Evolutionary conservation across 108 stramenopile species (phyloP).

Genomic region (Cyclotella sp.): DNA sequence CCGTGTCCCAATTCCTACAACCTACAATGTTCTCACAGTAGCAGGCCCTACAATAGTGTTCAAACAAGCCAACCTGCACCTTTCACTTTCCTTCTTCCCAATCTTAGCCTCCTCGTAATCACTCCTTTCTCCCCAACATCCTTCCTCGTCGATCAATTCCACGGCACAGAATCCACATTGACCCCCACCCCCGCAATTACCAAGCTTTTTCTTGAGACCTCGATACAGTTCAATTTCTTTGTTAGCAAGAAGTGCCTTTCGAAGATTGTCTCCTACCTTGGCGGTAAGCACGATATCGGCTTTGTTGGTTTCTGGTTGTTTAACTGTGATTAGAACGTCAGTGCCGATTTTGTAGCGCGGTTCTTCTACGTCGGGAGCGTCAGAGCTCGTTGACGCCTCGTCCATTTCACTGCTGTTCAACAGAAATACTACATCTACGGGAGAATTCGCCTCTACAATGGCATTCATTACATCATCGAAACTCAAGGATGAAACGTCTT

Average conservation of each 20-base stretch:
- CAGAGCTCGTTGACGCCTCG: background rate
- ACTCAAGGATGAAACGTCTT: slow-evolving; percentile 56
- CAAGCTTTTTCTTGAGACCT: slow-evolving; percentile 77
- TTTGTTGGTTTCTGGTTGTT: slow-evolving; percentile 57
- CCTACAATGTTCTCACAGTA: slow-evolving; percentile 62
- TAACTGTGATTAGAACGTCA: slow-evolving; percentile 63
- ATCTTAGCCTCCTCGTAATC: slow-evolving; percentile 76
- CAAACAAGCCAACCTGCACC: slow-evolving; percentile 65
- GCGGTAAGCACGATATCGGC: slow-evolving; percentile 57
- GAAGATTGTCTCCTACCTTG: slow-evolving; percentile 84
- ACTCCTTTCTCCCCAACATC: slow-evolving; percentile 67
- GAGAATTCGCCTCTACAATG: slow-evolving; percentile 70
- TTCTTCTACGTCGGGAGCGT: slow-evolving; percentile 15
- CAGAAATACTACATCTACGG: slow-evolving; percentile 59
- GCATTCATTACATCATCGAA: slow-evolving; percentile 84
- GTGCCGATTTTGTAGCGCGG: slow-evolving; percentile 61
- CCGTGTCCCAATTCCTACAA: background rate
- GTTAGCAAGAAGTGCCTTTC: slow-evolving; percentile 66
- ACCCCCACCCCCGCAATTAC: slow-evolving; percentile 80
- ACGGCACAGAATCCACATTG: slow-evolving; percentile 85
- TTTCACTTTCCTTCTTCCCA: slow-evolving; percentile 49
- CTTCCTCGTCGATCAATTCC: slow-evolving; percentile 63
- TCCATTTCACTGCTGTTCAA: slow-evolving; percentile 2
- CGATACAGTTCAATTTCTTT: slow-evolving; percentile 77
- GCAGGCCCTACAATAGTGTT: slow-evolving; percentile 87